phyloP scores from a whole-genome alignment of 345 rosid species.

The Turritis glabra region DNA sequence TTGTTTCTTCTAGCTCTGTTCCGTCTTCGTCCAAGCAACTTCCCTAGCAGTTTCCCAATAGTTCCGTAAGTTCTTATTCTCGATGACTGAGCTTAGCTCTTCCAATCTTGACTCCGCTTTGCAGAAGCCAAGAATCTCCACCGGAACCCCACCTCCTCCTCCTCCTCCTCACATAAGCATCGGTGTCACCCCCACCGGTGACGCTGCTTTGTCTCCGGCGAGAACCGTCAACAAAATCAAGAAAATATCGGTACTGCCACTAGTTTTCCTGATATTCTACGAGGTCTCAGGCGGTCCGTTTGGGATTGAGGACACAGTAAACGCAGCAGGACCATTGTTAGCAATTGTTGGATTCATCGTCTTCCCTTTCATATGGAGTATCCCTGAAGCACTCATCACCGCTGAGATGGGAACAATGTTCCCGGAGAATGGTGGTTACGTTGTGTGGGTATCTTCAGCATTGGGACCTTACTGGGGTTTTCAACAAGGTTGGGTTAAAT shows the following conservation, averaged over 20 bases:
- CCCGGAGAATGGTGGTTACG: slow-evolving; percentile 83
- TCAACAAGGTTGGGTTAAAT: slow-evolving; percentile 89
- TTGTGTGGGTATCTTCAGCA: slow-evolving; percentile 79
- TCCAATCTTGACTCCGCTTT: background rate
- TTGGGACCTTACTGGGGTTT: slow-evolving; percentile 81
- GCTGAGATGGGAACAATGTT: slow-evolving; percentile 86
- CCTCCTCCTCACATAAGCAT: slow-evolving; percentile 4
- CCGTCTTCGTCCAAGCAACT: background rate
- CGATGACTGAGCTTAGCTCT: slow-evolving; percentile 16
- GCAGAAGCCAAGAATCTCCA: background rate
- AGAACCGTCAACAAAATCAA: slow-evolving; percentile 27
- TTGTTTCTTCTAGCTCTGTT: background rate
- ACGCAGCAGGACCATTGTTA: slow-evolving; percentile 69
- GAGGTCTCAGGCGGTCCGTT: slow-evolving; percentile 54
- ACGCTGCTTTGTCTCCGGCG: background rate
- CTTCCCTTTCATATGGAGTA: slow-evolving; percentile 77
- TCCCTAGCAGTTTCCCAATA: background rate
- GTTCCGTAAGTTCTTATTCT: background rate
- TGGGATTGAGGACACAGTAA: slow-evolving; percentile 77
- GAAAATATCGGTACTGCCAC: slow-evolving; percentile 63
- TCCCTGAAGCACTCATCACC: slow-evolving; percentile 76
- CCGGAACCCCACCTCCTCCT: background rate
- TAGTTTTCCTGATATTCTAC: slow-evolving; percentile 38
- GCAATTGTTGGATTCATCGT: slow-evolving; percentile 65
- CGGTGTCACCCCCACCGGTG: background rate